phyloP scores from a whole-genome alignment of 2,329 filamentous ascomycete genomes.

The Raffaelea deltoideospora region DNA sequence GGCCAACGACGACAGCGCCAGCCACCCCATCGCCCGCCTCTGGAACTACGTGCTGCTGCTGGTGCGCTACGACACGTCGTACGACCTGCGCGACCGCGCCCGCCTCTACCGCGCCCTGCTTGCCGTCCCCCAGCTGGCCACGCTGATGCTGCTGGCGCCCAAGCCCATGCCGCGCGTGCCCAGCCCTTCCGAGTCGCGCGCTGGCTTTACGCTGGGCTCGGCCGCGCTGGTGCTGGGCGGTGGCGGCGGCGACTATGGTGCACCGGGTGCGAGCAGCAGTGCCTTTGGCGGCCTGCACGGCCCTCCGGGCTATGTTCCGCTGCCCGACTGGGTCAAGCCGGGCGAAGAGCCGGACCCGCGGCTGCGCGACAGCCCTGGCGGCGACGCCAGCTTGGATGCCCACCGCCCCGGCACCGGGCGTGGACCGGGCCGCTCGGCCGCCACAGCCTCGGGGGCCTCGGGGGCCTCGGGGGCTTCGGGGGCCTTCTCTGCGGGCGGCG shows the following conservation, averaged over 20 bases:
- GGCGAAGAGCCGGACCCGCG: slow-evolving; percentile 66
- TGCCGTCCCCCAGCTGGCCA: slow-evolving; percentile 71
- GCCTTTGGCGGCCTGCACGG: slow-evolving; percentile 62
- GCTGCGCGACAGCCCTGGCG: slow-evolving; percentile 43
- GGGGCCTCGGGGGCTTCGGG: no score
- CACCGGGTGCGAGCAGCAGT: no score
- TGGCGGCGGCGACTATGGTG: not conserved
- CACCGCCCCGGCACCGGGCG: slow-evolving; percentile 17
- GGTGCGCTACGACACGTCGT: slow-evolving; percentile 84
- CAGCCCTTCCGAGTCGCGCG: slow-evolving; percentile 73
- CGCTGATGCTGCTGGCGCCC: slow-evolving; percentile 77
- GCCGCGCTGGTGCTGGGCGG: slow-evolving; percentile 69
- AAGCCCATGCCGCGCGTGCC: slow-evolving; percentile 87
- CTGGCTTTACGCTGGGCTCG: slow-evolving; percentile 65
- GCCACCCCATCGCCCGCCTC: slow-evolving; percentile 61
- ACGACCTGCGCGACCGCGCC: slow-evolving; percentile 83
- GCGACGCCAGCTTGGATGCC: slow-evolving; percentile 18
- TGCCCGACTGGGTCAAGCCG: slow-evolving; percentile 73
- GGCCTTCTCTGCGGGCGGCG: slow-evolving; percentile 11
- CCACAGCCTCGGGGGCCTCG: no score
- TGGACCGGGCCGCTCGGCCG: slow-evolving; percentile 39
- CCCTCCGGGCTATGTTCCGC: slow-evolving; percentile 58
- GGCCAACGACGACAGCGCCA: slow-evolving; percentile 25
- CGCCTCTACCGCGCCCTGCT: slow-evolving; percentile 79
- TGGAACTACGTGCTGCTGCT: slow-evolving; percentile 79